Evolutionary conservation across 164 flowering plant genomes (phyloP).

Genomic region (Dillenia turbinata): DNA sequence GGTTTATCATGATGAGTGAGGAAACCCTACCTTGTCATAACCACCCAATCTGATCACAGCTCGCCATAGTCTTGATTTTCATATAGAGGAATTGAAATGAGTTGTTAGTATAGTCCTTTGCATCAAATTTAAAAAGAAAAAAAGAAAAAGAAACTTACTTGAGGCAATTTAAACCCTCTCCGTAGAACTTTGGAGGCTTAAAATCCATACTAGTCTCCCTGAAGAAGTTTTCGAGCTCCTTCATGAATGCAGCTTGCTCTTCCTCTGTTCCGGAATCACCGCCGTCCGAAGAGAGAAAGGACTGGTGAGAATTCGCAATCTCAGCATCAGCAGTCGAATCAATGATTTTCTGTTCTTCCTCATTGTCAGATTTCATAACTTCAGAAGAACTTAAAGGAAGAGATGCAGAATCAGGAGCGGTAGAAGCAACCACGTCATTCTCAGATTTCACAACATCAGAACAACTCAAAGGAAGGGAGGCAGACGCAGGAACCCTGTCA

Average conservation of each 20-base stretch:
- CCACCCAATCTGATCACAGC: slow-evolving; percentile 87
- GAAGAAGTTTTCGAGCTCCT: slow-evolving; percentile 67
- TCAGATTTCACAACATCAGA: no score
- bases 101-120: background rate
- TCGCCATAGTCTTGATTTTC: slow-evolving; percentile 70
- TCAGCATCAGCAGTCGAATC: no score
- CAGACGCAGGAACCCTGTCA: no score
- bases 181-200: slow-evolving; percentile 89
- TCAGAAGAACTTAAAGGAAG: no score
- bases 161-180: slow-evolving; percentile 79
- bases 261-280: slow-evolving; percentile 78
- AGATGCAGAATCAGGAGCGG: no score
- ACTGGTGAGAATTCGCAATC: background rate
- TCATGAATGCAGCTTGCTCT: slow-evolving; percentile 70
- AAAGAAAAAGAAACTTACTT: slow-evolving; percentile 45
- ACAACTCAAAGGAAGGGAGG: no score
- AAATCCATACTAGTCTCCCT: slow-evolving; percentile 74
- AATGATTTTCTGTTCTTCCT: no score
- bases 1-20: no score
- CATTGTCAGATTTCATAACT: no score
- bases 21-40: slow-evolving; percentile 65
- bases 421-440: no score
- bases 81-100: background rate
- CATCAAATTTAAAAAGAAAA: background rate
- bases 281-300: slow-evolving; percentile 33